phyloP scores from a whole-genome alignment of 371 early-diverging fungal genomes.

The Mortierella sp. region DNA sequence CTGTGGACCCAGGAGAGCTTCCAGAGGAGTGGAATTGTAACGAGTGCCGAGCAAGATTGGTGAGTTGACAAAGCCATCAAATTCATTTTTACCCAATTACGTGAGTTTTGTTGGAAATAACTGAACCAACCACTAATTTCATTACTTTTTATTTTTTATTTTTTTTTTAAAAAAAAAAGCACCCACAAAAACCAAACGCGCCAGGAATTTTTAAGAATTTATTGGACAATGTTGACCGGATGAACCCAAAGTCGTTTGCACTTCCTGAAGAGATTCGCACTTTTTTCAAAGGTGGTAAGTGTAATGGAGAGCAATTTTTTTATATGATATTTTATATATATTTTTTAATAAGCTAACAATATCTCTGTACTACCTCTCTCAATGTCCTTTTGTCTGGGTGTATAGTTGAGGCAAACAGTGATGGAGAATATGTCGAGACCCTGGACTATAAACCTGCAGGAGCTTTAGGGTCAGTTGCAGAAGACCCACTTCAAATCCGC shows the following conservation, averaged over 20 bases:
- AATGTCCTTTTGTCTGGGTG: slow-evolving; percentile 3
- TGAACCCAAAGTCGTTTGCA: slow-evolving; percentile 63
- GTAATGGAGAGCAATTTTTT: background rate
- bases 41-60: slow-evolving; percentile 63
- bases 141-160: background rate
- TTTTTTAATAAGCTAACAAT: background rate
- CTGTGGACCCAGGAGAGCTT: slow-evolving; percentile 68
- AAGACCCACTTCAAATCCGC: slow-evolving; percentile 38
- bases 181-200: slow-evolving; percentile 33
- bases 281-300: slow-evolving; percentile 67
- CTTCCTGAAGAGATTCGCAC: slow-evolving; percentile 62
- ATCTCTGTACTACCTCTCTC: background rate
- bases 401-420: slow-evolving; percentile 69
- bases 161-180: slow-evolving; percentile 9
- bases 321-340: background rate
- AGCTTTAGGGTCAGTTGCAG: slow-evolving; percentile 28
- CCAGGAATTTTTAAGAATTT: slow-evolving; percentile 59
- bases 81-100: background rate
- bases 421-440: slow-evolving; percentile 68
- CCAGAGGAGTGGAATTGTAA: slow-evolving; percentile 79
- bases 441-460: slow-evolving; percentile 56
- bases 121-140: background rate
- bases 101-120: background rate
- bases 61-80: background rate
- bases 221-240: slow-evolving; percentile 56